These are phyloP conservation scores for Clonostachys sp. DNA, from an alignment of 2,329 filamentous ascomycete species.

Conservation along the genomic window DNA sequence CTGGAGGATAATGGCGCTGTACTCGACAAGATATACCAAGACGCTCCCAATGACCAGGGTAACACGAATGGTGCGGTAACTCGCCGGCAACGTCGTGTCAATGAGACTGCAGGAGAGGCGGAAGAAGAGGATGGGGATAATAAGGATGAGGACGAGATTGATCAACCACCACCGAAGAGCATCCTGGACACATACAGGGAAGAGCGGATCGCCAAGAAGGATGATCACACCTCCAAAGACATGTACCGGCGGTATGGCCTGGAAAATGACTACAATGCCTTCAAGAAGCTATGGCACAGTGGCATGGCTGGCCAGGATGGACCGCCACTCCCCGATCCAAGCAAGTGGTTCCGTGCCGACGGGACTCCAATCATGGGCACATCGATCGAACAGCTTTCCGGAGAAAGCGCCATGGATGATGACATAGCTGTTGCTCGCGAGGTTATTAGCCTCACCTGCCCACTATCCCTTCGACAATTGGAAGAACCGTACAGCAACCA, in stretches of 20 bases:
- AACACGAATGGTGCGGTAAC: conserved; percentile 12
- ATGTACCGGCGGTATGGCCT: conserved; percentile 44
- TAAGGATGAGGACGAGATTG: conserved; percentile 15
- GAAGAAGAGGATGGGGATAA: conserved; percentile 8
- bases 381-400: neutral
- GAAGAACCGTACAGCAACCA: conserved; percentile 61
- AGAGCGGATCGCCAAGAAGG: conserved; percentile 26
- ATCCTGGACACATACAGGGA: conserved; percentile 24
- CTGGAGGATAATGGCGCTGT: conserved; percentile 42
- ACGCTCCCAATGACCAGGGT: too few relatives aligned
- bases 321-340: conserved; percentile 45
- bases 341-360: conserved; percentile 46
- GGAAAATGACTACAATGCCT: conserved; percentile 55
- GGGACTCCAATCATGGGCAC: conserved; percentile 32
- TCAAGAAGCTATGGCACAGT: conserved; percentile 55
- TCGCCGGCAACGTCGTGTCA: conserved; percentile 3
- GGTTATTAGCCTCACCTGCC: conserved; percentile 63
- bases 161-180: conserved; percentile 13
- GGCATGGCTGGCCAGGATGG: conserved; percentile 42
- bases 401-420: conserved; percentile 36
- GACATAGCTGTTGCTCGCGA: conserved; percentile 65
- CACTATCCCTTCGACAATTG: conserved; percentile 61
- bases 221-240: conserved; percentile 34
- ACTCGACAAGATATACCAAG: conserved; percentile 22
- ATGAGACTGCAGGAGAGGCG: conserved; percentile 1